These are phyloP conservation scores for Macrotyloma uniflorum DNA, from an alignment of 306 rosid species.

Conservation along the genomic window DNA sequence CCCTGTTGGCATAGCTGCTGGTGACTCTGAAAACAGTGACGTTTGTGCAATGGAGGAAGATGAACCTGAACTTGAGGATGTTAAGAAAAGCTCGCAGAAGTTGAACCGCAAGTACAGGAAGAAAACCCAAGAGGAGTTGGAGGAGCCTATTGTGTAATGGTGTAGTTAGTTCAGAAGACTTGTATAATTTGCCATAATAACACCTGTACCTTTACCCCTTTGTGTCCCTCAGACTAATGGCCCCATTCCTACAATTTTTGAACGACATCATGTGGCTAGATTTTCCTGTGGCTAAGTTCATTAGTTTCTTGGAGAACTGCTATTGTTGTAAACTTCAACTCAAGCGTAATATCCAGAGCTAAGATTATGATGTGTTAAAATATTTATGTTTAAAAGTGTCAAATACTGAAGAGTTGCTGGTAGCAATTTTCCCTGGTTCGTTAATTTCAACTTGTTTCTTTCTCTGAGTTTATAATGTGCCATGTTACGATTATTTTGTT, in stretches of 20 bases:
- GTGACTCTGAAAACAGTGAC: conserved; percentile 52
- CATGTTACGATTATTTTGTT: background rate
- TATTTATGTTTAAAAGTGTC: background rate
- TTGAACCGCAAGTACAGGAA: conserved; percentile 68
- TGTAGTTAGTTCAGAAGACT: background rate
- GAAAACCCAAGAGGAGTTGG: conserved; percentile 50
- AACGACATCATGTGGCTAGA: conserved; percentile 27
- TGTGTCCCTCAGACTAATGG: background rate
- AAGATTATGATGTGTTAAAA: background rate
- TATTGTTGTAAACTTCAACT: conserved; percentile 18
- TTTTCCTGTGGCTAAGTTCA: background rate
- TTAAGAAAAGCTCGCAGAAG: conserved; percentile 52
- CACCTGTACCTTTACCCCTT: background rate
- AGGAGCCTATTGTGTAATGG: conserved; percentile 43
- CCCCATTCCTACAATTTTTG: background rate
- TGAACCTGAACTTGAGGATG: conserved; percentile 51
- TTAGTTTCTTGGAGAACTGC: conserved; percentile 11
- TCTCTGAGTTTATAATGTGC: background rate
- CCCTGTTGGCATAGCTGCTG: conserved; percentile 57
- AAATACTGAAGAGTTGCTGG: background rate
- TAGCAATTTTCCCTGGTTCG: background rate
- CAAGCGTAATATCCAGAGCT: background rate
- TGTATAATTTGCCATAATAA: conserved; percentile 19
- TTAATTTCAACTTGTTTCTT: background rate
- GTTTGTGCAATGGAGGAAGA: conserved; percentile 95